Conservation (phyloP, 2,329 filamentous ascomycete species). For the Aspergillaceae sp. region DNA sequence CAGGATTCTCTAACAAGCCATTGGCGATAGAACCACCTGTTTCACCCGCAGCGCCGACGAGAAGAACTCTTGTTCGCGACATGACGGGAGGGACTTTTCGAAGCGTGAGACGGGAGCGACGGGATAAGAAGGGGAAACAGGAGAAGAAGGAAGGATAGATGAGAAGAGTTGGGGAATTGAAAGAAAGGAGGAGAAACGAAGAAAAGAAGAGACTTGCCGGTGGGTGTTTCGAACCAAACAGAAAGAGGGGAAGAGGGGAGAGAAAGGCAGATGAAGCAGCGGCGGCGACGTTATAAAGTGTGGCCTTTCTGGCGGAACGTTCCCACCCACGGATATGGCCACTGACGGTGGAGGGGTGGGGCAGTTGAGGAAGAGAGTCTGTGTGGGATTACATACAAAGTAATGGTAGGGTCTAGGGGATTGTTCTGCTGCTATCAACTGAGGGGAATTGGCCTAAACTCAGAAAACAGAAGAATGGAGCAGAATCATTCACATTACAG, state of each 20-base stretch:
- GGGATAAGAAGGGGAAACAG: slow-evolving; percentile 3
- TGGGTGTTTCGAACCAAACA: slow-evolving; percentile 11
- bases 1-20: slow-evolving; percentile 25
- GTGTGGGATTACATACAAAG: no score
- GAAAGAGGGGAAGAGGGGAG: slow-evolving; percentile 22
- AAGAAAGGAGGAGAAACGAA: slow-evolving; percentile 9
- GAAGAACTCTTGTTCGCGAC: slow-evolving; percentile 28
- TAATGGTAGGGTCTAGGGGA: no score
- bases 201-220: slow-evolving; percentile 11
- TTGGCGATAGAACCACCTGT: slow-evolving; percentile 33
- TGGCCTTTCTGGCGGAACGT: neutral
- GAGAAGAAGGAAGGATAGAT: slow-evolving; percentile 4
- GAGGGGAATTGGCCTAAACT: no score
- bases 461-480: no score
- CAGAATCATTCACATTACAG: no score
- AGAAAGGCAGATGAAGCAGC: neutral
- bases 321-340: no score
- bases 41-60: slow-evolving; percentile 34
- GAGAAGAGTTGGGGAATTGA: slow-evolving; percentile 2
- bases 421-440: no score
- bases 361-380: no score
- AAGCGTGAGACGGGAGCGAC: neutral
- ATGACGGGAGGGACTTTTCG: slow-evolving; percentile 14
- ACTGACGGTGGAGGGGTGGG: no score
- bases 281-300: neutral